These are phyloP conservation scores for Ganoderma lucidum DNA, from an alignment of 1,284 basidiomycete genomes.

Conservation along the genomic window DNA sequence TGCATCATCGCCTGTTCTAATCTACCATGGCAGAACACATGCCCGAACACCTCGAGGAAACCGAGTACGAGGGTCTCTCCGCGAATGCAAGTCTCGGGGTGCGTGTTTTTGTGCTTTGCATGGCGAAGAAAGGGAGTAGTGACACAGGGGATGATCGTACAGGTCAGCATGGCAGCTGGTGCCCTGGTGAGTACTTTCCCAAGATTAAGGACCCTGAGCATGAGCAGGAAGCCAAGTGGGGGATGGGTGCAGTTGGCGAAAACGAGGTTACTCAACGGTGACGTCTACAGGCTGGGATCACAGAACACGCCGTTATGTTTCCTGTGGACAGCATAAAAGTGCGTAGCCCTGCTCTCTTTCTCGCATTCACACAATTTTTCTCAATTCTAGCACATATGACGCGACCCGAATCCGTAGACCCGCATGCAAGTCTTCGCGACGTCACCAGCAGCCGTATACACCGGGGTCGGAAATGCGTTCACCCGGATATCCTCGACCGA, in stretches of 20 bases:
- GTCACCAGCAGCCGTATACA: constrained; percentile 85
- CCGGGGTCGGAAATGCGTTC: constrained; percentile 90
- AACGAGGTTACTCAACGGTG: constrained; percentile 20
- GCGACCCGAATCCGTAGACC: constrained; percentile 63
- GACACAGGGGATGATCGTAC: background rate
- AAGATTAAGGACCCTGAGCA: background rate
- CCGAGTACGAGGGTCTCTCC: constrained; percentile 81
- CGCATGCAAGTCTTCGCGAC: constrained; percentile 98
- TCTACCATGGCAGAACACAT: constrained; percentile 8
- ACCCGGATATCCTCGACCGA: constrained; percentile 93
- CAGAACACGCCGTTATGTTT: constrained; percentile 99
- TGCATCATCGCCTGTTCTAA: background rate
- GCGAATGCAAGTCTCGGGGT: constrained; percentile 80
- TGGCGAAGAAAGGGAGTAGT: background rate
- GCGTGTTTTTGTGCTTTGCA: constrained; percentile 37
- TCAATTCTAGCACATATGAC: constrained; percentile 8
- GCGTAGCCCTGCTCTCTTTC: constrained; percentile 38
- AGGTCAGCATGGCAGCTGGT: constrained; percentile 98
- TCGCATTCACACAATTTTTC: background rate
- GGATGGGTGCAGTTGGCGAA: constrained; percentile 1
- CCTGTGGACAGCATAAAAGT: constrained; percentile 99
- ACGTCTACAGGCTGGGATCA: constrained; percentile 87
- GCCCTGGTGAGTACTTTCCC: constrained; percentile 76
- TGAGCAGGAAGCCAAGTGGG: background rate
- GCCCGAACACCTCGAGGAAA: constrained; percentile 51